A percentile compares a stretch with the other conserved stretches of the same genome.
phyloP scores from a whole-genome alignment of 345 rosid species.

The Ceriops zippeliana region DNA sequence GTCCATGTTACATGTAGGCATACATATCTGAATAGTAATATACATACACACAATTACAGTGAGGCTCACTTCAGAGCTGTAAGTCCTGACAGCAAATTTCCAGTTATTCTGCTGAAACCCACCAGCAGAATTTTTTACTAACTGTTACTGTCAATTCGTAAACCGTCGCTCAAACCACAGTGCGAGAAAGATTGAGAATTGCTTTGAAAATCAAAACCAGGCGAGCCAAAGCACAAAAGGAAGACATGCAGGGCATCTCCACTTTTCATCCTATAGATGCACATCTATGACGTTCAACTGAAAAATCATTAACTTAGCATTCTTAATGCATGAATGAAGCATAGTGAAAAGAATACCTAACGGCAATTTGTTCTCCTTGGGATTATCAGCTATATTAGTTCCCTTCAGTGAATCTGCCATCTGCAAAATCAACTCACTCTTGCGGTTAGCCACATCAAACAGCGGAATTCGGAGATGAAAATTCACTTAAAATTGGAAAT shows the following conservation, averaged over 20 bases:
- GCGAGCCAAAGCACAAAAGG: background rate
- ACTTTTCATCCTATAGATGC: background rate
- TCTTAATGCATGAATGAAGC: background rate
- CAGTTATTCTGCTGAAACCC: too few species aligned
- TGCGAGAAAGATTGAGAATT: too few species aligned
- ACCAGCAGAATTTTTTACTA: too few species aligned
- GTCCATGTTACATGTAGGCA: too few species aligned
- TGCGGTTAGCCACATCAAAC: background rate
- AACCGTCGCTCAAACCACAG: too few species aligned
- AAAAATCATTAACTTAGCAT: background rate
- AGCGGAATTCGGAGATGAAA: background rate
- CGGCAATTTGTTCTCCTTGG: conserved; percentile 24
- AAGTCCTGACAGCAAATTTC: too few species aligned
- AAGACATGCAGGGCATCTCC: background rate
- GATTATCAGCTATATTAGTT: conserved; percentile 4
- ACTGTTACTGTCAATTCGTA: too few species aligned
- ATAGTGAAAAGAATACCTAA: conserved; percentile 18
- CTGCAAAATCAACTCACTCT: background rate
- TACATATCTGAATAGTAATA: too few species aligned
- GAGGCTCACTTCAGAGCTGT: too few species aligned
- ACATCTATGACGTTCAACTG: background rate
- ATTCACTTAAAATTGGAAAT: background rate
- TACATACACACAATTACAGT: too few species aligned
- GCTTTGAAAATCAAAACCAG: too few species aligned
- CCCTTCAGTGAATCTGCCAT: conserved; percentile 22